Conservation (phyloP, 1,139 yeast species). For the Sugiyamaella japonica region DNA sequence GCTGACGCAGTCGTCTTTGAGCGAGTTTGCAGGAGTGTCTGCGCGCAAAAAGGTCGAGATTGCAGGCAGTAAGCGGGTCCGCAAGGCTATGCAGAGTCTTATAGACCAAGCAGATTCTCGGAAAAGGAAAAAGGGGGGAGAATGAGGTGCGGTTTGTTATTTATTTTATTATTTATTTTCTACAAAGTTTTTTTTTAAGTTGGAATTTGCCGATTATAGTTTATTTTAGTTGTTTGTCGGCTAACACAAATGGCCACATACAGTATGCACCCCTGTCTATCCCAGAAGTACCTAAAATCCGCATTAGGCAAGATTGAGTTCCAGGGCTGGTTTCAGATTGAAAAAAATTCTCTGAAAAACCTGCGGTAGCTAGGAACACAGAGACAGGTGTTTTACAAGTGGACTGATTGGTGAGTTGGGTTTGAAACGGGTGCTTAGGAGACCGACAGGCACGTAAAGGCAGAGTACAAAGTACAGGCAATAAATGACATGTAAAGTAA, state of each 20-base stretch:
- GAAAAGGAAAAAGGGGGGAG: constrained; percentile 10
- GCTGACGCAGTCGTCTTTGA: constrained; percentile 38
- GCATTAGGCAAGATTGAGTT: not conserved
- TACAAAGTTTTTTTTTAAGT: not conserved
- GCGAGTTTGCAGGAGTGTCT: constrained; percentile 36
- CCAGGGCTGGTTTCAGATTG: constrained; percentile 1
- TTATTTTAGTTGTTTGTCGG: not conserved
- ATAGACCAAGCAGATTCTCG: constrained; percentile 22
- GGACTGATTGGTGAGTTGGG: not conserved
- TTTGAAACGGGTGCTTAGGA: too few relatives aligned
- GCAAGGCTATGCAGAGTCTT: constrained; percentile 30
- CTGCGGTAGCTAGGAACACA: too few relatives aligned
- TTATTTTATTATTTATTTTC: constrained; percentile 5
- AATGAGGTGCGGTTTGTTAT: not conserved
- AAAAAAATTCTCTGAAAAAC: not conserved
- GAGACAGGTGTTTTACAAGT: not conserved
- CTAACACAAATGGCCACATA: not conserved
- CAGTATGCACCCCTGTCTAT: constrained; percentile 14
- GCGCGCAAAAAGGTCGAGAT: constrained; percentile 28
- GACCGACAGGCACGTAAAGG: too few relatives aligned
- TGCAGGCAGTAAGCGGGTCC: constrained; percentile 32
- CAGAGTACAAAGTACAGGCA: too few relatives aligned
- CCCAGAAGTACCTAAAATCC: not conserved
- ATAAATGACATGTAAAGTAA: too few relatives aligned
- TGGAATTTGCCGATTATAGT: not conserved